A percentile compares a stretch with the other conserved stretches of the same genome.
These are phyloP conservation scores for Marasmius sp. DNA, from an alignment of 1,284 basidiomycete species.

Conservation along the genomic window DNA sequence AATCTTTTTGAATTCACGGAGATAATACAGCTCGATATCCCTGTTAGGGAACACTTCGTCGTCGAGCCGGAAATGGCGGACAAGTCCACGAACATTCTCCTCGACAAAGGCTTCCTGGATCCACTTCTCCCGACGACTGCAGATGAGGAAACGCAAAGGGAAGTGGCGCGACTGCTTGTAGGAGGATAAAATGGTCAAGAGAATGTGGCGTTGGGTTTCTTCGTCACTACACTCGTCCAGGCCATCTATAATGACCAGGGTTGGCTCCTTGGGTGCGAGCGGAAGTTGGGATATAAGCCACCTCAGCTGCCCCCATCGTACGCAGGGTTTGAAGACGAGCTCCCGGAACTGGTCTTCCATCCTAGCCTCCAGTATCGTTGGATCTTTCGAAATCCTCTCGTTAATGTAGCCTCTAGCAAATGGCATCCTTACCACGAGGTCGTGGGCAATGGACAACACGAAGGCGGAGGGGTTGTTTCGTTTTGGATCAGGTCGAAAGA, in stretches of 20 bases:
- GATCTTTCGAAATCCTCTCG: not conserved
- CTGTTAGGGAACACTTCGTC: constrained; percentile 2
- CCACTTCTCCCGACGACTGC: constrained; percentile 18
- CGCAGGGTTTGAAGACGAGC: not conserved
- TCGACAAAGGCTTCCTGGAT: constrained; percentile 14
- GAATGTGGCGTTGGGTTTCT: not conserved
- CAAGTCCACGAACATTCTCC: not conserved
- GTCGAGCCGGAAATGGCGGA: constrained; percentile 2
- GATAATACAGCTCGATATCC: constrained; percentile 13
- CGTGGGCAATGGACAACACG: not conserved
- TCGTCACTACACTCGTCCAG: constrained; percentile 16
- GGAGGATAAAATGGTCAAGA: not conserved
- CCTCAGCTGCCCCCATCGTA: too few relatives aligned
- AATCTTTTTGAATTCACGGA: constrained; percentile 7
- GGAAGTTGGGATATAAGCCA: too few relatives aligned
- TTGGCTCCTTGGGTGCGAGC: not conserved
- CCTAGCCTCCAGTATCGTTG: not conserved
- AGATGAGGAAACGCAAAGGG: constrained; percentile 19
- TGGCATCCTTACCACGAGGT: not conserved
- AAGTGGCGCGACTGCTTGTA: not conserved
- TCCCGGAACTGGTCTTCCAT: not conserved
- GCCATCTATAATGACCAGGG: constrained; percentile 16
- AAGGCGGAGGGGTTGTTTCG: not conserved
- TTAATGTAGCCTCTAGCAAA: not conserved
- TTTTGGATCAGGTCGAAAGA: not conserved